A percentile compares a stretch with the other conserved stretches of the same genome.
Conservation (phyloP, 306 rosid species). For the Lupinus albus region DNA sequence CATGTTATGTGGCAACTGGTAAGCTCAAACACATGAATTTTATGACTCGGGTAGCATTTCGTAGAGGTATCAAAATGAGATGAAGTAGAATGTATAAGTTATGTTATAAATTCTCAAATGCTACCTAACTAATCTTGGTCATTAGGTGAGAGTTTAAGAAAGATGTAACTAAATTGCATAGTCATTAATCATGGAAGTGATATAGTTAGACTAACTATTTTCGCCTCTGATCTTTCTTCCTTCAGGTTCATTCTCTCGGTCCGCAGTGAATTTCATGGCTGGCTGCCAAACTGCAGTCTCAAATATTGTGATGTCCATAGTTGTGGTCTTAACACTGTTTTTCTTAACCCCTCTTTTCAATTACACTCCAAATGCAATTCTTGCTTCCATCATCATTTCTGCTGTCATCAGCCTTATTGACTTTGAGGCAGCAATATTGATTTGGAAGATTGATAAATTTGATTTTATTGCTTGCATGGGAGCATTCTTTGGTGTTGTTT, state of each 20-base stretch:
- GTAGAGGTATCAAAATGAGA: too few species aligned
- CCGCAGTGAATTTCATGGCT: slow-evolving; percentile 90
- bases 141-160: background rate
- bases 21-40: slow-evolving; percentile 38
- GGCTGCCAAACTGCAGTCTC: slow-evolving; percentile 93
- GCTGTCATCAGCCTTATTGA: slow-evolving; percentile 89
- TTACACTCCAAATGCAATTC: slow-evolving; percentile 94
- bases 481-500: slow-evolving; percentile 93
- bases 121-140: background rate
- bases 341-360: slow-evolving; percentile 89
- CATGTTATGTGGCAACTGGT: slow-evolving; percentile 99
- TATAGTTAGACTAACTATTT: background rate
- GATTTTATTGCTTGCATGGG: slow-evolving; percentile 96
- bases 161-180: slow-evolving; percentile 5
- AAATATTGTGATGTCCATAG: slow-evolving; percentile 82
- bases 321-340: slow-evolving; percentile 76
- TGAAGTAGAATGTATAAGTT: too few species aligned
- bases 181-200: background rate
- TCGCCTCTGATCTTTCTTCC: slow-evolving; percentile 32
- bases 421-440: slow-evolving; percentile 76
- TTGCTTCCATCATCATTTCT: slow-evolving; percentile 81
- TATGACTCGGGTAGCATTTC: background rate
- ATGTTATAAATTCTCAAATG: too few species aligned
- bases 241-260: slow-evolving; percentile 95
- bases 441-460: slow-evolving; percentile 91